These are phyloP conservation scores for Sequoia sempervirens DNA, from an alignment of 75 land plant genomes.

Conservation along the genomic window DNA sequence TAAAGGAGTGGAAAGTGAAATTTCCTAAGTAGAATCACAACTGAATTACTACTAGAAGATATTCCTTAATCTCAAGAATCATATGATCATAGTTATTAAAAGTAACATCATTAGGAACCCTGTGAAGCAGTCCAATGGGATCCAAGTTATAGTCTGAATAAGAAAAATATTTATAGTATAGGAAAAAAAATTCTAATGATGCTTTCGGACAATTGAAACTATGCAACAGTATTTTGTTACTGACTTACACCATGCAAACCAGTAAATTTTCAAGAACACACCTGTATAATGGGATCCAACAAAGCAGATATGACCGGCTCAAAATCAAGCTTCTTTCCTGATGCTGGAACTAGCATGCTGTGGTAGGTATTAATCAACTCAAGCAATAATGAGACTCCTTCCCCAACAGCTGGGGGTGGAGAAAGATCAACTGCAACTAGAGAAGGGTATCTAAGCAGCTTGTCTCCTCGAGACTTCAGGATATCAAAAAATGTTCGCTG, in stretches of 20 bases:
- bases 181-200: background rate
- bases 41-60: background rate
- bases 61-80: background rate
- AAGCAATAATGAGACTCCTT: constrained; percentile 72
- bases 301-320: constrained; percentile 84
- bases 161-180: background rate
- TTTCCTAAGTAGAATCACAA: background rate
- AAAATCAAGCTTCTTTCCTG: constrained; percentile 77
- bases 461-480: constrained; percentile 81
- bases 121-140: background rate
- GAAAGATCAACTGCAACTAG: constrained; percentile 90
- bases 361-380: constrained; percentile 82
- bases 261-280: constrained; percentile 9
- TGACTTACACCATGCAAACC: background rate
- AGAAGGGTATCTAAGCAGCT: constrained; percentile 79
- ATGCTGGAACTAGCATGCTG: constrained; percentile 89
- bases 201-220: background rate
- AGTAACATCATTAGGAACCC: background rate
- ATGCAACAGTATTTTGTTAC: background rate
- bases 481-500: constrained; percentile 88
- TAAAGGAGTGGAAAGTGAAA: background rate
- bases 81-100: background rate
- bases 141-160: background rate
- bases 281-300: constrained; percentile 88
- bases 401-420: constrained; percentile 89